Evolutionary conservation across 73 alveolate genomes (phyloP), one percentile per base, ranked within the genome.

Genomic region (Durusdinium trenchii): DNA sequence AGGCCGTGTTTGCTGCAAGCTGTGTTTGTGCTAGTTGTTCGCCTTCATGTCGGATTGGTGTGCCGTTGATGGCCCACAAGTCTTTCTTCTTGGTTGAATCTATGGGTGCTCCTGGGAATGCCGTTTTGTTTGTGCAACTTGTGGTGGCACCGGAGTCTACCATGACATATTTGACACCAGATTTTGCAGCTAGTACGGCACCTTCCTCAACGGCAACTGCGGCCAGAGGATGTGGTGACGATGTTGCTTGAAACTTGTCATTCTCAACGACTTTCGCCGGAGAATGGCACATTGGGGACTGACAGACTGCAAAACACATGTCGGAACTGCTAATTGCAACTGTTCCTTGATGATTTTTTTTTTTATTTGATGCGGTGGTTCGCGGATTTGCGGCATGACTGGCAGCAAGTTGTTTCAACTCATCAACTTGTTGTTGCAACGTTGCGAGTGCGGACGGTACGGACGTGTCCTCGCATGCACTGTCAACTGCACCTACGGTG

Each of bases 41-140:
- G 38, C 94, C 75, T 52, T 84, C 47, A 30, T 84, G 94, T 26
- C n/a, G 94, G 47, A 84, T 84, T 82, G 62, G 94, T 0, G 94
- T 48, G 52, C 78, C 94, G 78, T 84, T 84, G 52, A 84, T 84
- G 94, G 94, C 94, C 94, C 94, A 84, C 54, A 84, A 26, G 40
- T 84, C 57, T 30, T 84, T 84, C 57, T 26, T 38, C 57, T 43
- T 32, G 28, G 94, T 5, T 10, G 78, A 6, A 54, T 84, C 94
- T 10, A 84, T 38, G 26, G 94, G 23, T n/a, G 94, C 78, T 30
- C 28, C 76, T 1, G 78, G 78, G 54, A 84, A 84, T 6, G 32
- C 60, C 73, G 12, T 48, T 36, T 45, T 51, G 64, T 35, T 46
- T 23, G 92, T 73, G n/a, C 92, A 84, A 51, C 94, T 32, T 35